Base-by-base conservation (phyloP, 768 basidiomycete genomes). In the Boletus pseudo-olivaceus region DNA sequence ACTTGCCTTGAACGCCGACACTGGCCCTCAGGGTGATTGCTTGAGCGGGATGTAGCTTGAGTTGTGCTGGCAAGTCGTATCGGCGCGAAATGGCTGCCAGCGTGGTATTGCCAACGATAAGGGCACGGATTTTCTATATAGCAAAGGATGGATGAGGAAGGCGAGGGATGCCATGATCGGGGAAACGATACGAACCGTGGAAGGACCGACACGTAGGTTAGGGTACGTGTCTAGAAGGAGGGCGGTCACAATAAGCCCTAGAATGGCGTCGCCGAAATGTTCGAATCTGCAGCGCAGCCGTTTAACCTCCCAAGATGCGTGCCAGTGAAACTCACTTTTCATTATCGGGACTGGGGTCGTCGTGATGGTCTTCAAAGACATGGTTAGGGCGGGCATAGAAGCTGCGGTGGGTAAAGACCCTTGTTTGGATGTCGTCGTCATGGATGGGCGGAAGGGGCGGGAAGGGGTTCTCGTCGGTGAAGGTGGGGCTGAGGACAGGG, bases 331-430 rank as follows among this genome's bases (percentile, higher is more conserved):
- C 76, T 61, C 51, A 89, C 90, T 82, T 86, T 73, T 92, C 90
- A 57, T 92, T 91, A 65, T 92, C 90, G 7, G 88, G 89, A 47
- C 85, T 86, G 2, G 79, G 84, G 68, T 92, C 89, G 57, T 81
- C 75, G 0, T 77, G 80, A 35, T 73, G 76, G 67, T 92, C 90
- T 65, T 92, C 90, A 58, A 92, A 92, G 26, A 88, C 73, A 60
- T 87, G 82, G 7, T 81, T 84, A 0, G 88, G 87, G 2, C 90
- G 76, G 0, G 80, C 89, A 62, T 75, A 80, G 62, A 76, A 80
- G 65, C 85, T 86, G 34, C 88, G 83, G 63, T 92, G 90, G 2
- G 90, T 92, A 64, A 88, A 91, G 1, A 90, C 79, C 62, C 80
- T 82, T 35, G 65, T 67, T 39, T 73, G 70, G 49, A 87, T 78